phyloP scores from a whole-genome alignment of 2,329 filamentous ascomycete genomes.

The Hypoxylon sp. region DNA sequence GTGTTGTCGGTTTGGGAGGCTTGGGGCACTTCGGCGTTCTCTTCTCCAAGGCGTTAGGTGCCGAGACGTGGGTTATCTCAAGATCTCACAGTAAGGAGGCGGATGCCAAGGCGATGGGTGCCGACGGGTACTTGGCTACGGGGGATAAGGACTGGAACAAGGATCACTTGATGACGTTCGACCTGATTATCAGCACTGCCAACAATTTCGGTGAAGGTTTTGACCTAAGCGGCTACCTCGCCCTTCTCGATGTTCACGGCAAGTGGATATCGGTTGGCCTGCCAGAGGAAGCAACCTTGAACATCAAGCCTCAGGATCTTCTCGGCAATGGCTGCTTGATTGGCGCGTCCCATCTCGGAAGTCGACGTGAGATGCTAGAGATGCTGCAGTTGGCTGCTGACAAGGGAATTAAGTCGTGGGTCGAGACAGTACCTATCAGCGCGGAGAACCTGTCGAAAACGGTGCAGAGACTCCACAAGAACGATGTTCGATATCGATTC shows the following conservation, averaged over 20 bases:
- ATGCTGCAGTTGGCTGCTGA: conserved; percentile 81
- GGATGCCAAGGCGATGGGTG: conserved; percentile 72
- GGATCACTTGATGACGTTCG: conserved; percentile 74
- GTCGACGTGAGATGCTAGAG: conserved; percentile 76
- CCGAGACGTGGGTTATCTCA: conserved; percentile 74
- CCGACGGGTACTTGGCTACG: conserved; percentile 72
- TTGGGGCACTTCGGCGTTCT: conserved; percentile 80
- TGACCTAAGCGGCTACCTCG: conserved; percentile 79
- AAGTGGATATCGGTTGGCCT: conserved; percentile 85
- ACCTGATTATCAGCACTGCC: conserved; percentile 83
- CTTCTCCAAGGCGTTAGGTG: conserved; percentile 77
- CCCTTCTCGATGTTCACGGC: conserved; percentile 84
- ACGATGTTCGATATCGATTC: conserved; percentile 81
- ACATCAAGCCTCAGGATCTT: conserved; percentile 81
- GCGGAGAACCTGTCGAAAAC: conserved; percentile 79
- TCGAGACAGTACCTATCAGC: conserved; percentile 81
- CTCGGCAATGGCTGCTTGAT: conserved; percentile 81
- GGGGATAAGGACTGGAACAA: conserved; percentile 70
- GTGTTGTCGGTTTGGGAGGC: conserved; percentile 79
- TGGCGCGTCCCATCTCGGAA: conserved; percentile 79
- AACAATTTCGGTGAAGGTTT: conserved; percentile 77
- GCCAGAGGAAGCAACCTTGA: conserved; percentile 80
- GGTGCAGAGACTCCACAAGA: conserved; percentile 77
- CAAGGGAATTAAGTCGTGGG: conserved; percentile 78
- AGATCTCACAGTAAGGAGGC: conserved; percentile 72